Conservation (phyloP, 1,139 yeast species). For the Saccharomyces uvarum region DNA sequence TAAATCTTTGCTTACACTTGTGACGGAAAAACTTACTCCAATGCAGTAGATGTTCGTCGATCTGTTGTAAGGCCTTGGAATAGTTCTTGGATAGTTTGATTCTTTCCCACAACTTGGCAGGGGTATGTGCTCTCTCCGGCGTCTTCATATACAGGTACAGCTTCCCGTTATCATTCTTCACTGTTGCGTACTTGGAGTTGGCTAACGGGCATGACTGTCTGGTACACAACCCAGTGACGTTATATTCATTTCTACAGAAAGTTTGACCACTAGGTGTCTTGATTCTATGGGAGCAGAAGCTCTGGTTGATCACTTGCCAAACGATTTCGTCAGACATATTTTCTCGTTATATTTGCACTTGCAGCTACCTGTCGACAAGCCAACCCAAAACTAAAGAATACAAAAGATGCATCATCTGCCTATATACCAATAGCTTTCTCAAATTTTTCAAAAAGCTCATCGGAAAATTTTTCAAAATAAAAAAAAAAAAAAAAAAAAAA, state of each 20-base stretch:
- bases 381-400: neutral
- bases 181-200: conserved; percentile 92
- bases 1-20: conserved; percentile 91
- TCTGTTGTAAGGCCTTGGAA: conserved; percentile 75
- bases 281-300: conserved; percentile 81
- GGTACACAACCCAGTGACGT: conserved; percentile 83
- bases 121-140: conserved; percentile 94
- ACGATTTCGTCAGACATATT: conserved; percentile 50
- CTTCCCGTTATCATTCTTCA: conserved; percentile 79
- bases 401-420: neutral
- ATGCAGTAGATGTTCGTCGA: conserved; percentile 77
- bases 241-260: conserved; percentile 82
- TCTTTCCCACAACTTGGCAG: conserved; percentile 90
- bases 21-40: conserved; percentile 91
- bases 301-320: conserved; percentile 87
- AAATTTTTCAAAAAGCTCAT: conserved; percentile 3
- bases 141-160: conserved; percentile 92
- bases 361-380: too few species aligned
- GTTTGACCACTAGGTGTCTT: conserved; percentile 73
- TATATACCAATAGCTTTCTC: neutral
- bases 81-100: conserved; percentile 83
- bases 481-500: neutral
- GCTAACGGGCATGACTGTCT: conserved; percentile 95
- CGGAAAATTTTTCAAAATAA: conserved; percentile 5
- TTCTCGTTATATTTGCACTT: neutral